Evolutionary conservation across 1,284 basidiomycete species (phyloP).

Genomic region (Cutaneotrichosporon daszewskae): DNA sequence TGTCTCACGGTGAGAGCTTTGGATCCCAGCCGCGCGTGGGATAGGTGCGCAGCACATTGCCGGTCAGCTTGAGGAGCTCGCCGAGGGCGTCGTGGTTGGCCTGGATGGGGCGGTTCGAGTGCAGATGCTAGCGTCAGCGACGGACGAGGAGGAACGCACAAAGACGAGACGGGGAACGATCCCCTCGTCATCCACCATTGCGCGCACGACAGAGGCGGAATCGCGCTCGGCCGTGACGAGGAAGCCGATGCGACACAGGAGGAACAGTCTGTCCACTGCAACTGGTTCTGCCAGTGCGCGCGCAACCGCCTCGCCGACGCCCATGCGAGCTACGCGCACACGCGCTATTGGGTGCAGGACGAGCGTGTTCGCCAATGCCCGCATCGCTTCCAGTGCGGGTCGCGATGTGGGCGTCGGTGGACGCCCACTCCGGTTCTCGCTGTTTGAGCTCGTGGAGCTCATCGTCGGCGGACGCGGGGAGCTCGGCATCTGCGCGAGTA

Average conservation of each 20-base stretch:
- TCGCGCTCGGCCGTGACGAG: conserved; percentile 32
- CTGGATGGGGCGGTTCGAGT: conserved; percentile 10
- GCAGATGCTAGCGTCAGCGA: conserved; percentile 17
- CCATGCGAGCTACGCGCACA: conserved; percentile 19
- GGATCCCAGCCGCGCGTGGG: conserved; percentile 33
- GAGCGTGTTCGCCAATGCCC: conserved; percentile 35
- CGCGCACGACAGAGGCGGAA: conserved; percentile 22
- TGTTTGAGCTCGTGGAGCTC: too few relatives aligned
- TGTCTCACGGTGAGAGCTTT: conserved; percentile 32
- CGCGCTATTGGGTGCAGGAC: conserved; percentile 31
- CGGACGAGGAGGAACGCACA: conserved; percentile 19
- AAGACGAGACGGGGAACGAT: conserved; percentile 28
- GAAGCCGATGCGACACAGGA: conserved; percentile 40
- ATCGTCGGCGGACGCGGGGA: too few relatives aligned
- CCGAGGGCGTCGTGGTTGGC: conserved; percentile 28
- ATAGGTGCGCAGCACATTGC: conserved; percentile 38
- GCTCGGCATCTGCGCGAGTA: too few relatives aligned
- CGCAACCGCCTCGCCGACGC: conserved; percentile 26
- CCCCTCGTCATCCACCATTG: conserved; percentile 34
- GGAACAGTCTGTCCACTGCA: conserved; percentile 31
- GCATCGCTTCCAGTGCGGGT: conserved; percentile 27
- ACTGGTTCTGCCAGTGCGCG: conserved; percentile 21
- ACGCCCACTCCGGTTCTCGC: background rate
- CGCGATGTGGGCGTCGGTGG: background rate
- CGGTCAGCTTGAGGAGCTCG: conserved; percentile 43